Conservation (phyloP, 2,329 filamentous ascomycete species). For the Verticillium albo-atrum region DNA sequence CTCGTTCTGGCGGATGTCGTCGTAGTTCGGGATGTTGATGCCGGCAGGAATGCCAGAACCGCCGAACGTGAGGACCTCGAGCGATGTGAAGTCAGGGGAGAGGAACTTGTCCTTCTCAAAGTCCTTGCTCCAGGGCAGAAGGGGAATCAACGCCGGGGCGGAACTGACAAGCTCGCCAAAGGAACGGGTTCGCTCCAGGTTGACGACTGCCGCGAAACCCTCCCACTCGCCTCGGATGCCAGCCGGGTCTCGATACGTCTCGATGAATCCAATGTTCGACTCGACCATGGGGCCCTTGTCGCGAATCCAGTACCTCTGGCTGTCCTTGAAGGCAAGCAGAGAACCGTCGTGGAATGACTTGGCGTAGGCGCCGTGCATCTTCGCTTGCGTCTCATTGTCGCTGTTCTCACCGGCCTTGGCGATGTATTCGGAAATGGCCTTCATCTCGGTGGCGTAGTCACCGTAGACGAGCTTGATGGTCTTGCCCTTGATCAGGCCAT, state of each 20-base stretch:
- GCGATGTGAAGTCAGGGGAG: conserved; percentile 90
- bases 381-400: conserved; percentile 68
- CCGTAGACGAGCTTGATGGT: conserved; percentile 69
- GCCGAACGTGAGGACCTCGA: conserved; percentile 82
- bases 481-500: conserved; percentile 59
- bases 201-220: conserved; percentile 61
- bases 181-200: conserved; percentile 75
- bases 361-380: conserved; percentile 70
- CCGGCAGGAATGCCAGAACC: conserved; percentile 62
- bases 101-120: conserved; percentile 98
- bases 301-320: conserved; percentile 76
- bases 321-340: conserved; percentile 73
- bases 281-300: conserved; percentile 79
- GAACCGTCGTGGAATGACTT: conserved; percentile 73
- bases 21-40: conserved; percentile 68
- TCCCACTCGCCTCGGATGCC: conserved; percentile 82
- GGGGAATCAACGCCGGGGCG: conserved; percentile 78
- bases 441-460: conserved; percentile 70
- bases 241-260: conserved; percentile 79
- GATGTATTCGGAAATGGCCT: conserved; percentile 60
- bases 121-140: conserved; percentile 79
- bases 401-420: conserved; percentile 64
- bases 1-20: conserved; percentile 73
- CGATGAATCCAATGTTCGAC: conserved; percentile 78
- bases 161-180: conserved; percentile 81